Conservation (phyloP, 2,329 filamentous ascomycete genomes). For the Ophiostoma sp. region DNA sequence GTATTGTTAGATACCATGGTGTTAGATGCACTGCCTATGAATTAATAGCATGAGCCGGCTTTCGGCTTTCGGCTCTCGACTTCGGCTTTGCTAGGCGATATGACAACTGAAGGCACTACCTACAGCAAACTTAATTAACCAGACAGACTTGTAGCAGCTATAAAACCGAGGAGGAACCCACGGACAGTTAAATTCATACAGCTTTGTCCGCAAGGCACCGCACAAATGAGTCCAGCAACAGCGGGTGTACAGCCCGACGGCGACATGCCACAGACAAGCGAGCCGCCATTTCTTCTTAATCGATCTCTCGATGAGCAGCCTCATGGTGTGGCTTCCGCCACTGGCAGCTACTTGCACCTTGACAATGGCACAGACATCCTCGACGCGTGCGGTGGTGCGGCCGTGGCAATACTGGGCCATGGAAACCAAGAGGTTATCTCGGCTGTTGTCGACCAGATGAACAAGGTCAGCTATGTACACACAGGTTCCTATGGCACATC, state of each 20-base stretch:
- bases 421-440: neutral
- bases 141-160: no score
- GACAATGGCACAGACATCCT: neutral
- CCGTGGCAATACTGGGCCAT: neutral
- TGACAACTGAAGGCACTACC: no score
- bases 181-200: no score
- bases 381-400: neutral
- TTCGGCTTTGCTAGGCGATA: no score
- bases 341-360: neutral
- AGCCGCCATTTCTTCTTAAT: neutral
- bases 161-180: no score
- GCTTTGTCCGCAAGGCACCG: no score
- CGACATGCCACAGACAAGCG: no score
- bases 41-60: no score
- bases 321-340: neutral
- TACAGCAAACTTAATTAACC: no score
- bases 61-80: no score
- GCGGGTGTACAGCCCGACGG: neutral
- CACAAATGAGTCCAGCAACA: neutral
- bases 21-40: no score
- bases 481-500: neutral
- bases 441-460: neutral
- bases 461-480: neutral
- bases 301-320: neutral
- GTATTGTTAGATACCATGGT: no score